Conservation (phyloP, 805 yeast species). For the Groenewaldozyma salmanticensis region DNA sequence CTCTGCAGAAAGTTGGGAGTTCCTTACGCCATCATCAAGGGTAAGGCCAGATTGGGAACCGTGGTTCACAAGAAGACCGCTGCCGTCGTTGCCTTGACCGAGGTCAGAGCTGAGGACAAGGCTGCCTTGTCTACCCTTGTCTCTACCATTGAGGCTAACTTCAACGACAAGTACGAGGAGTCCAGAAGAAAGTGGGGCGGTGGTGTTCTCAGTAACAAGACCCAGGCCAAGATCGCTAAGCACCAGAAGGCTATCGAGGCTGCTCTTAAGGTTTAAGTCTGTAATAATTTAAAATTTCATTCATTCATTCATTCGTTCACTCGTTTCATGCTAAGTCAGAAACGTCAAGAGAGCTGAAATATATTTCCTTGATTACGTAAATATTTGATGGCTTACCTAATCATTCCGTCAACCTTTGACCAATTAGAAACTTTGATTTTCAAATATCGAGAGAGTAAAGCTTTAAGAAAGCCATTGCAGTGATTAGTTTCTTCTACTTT, state of each 20-base stretch:
- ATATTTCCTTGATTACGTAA: no score
- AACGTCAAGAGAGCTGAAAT: no score
- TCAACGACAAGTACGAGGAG: slow-evolving; percentile 88
- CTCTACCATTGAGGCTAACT: slow-evolving; percentile 90
- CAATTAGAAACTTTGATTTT: no score
- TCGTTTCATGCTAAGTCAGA: no score
- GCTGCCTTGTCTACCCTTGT: slow-evolving; percentile 87
- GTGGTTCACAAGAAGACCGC: slow-evolving; percentile 96
- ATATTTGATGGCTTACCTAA: no score
- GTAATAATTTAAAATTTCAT: neutral
- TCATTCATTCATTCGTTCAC: no score
- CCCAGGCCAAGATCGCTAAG: slow-evolving; percentile 76
- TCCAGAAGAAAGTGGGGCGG: slow-evolving; percentile 99
- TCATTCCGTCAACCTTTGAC: no score
- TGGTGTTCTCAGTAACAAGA: slow-evolving; percentile 95
- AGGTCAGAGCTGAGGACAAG: slow-evolving; percentile 90
- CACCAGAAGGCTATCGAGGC: slow-evolving; percentile 46
- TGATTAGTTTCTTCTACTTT: no score
- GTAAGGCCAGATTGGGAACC: slow-evolving; percentile 97
- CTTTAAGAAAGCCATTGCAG: no score
- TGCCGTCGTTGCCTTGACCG: slow-evolving; percentile 94
- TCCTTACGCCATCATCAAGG: slow-evolving; percentile 97
- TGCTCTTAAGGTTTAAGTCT: slow-evolving; percentile 27
- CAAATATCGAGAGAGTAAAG: no score
- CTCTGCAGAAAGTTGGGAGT: slow-evolving; percentile 99